Base-by-base conservation (phyloP, 805 yeast species). In the Ogataea sp. region DNA sequence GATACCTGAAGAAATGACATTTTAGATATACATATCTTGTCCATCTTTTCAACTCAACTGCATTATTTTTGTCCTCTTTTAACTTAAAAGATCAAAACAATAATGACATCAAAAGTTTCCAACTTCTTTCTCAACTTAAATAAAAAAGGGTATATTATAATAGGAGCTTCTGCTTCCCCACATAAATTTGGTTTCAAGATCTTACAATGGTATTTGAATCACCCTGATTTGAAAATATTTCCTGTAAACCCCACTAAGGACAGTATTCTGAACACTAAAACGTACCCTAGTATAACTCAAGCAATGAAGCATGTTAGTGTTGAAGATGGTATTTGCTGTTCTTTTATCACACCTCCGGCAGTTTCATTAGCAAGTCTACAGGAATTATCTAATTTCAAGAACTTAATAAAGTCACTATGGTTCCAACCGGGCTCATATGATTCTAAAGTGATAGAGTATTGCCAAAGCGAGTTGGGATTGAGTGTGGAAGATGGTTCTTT, bases 371-470 rank as follows among this genome's bases (percentile, higher is more conserved):
- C 67, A 6, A 53, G 68, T 0, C 51, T 79, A 28, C 56, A 65
- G 10, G 65, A 65, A 14, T 58, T 73, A 41, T 49, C 57, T 24
- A 38, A 51, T 14, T 39, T 52, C 52, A 53, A 9, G 46, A 36
- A 8, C 6, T 45, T 59, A 0, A 60, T 82, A 14, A 71, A 71
- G 48, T 77, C 80, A 1, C 61, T 83, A 14, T 86, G 95, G 95
- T 78, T 83, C 47, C 95, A 85, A 52, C 95, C 95, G 0, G 95
- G 94, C 0, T 73, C 87, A 18, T 83, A 73, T 47, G 78, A 81
- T 49, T 51, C 54, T 2, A 67, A 63, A 11, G 74, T 73, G 3
- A 62, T 81, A 15, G 61, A 68, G 1, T 58, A 41, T 16, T 49
- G 53, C 15, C n/a, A 53, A 11, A 30, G 40, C 48, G 34, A 51